Evolutionary conservation across 1,284 basidiomycete species (phyloP).

Genomic region (Gomphus sp.): DNA sequence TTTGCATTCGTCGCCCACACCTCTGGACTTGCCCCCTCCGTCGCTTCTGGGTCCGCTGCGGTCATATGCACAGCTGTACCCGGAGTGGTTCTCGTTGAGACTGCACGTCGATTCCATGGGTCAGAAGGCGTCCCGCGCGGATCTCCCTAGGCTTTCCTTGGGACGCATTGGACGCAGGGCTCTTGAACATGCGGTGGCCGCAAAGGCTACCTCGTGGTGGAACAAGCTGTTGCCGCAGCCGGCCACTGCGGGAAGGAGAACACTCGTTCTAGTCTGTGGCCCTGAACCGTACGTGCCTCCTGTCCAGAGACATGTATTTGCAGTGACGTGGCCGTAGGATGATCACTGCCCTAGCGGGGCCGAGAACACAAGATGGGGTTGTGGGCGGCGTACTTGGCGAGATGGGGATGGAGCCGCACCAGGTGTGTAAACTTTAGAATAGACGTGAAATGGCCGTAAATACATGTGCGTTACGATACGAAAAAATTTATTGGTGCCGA

Average conservation of each 20-base stretch:
- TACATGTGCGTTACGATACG: no score
- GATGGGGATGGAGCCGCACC: conserved; percentile 48
- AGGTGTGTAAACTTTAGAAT: conserved; percentile 56
- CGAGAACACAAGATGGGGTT: conserved; percentile 62
- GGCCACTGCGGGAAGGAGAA: conserved; percentile 20
- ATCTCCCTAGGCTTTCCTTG: conserved; percentile 21
- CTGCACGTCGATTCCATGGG: conserved; percentile 53
- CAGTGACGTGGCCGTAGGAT: conserved; percentile 39
- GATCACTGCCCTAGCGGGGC: conserved; percentile 65
- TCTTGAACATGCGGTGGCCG: conserved; percentile 33
- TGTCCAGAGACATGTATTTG: not conserved
- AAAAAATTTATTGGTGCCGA: no score
- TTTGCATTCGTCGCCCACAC: conserved; percentile 56
- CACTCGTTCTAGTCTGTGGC: conserved; percentile 66
- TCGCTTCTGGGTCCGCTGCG: conserved; percentile 43
- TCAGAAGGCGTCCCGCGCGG: conserved; percentile 17
- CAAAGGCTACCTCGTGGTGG: conserved; percentile 35
- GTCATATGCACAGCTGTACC: conserved; percentile 35
- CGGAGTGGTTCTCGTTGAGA: conserved; percentile 43
- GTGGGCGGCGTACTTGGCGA: conserved; percentile 60
- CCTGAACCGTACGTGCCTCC: conserved; percentile 54
- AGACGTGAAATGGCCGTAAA: no score
- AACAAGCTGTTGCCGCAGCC: conserved; percentile 23
- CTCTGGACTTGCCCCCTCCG: conserved; percentile 57
- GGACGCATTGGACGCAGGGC: conserved; percentile 45